Conservation (phyloP, 2,329 filamentous ascomycete species). For the Ophiocordyceps camponoti-leonardi region DNA sequence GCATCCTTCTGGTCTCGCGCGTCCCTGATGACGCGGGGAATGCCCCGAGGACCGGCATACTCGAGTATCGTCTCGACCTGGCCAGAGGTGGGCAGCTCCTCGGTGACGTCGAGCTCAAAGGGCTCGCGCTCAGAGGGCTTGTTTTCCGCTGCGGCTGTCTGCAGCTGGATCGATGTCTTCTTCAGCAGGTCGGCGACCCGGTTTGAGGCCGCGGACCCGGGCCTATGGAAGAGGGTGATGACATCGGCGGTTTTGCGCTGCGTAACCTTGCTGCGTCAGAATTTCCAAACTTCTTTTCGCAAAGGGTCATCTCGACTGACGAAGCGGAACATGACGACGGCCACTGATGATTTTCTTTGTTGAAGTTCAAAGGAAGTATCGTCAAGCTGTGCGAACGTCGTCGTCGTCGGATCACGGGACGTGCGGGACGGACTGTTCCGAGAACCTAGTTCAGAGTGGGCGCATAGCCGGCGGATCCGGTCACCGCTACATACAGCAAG, state of each 20-base stretch:
- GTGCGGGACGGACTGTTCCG: not conserved
- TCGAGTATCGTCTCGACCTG: constrained; percentile 74
- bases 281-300: constrained; percentile 5
- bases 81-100: constrained; percentile 61
- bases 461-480: not conserved
- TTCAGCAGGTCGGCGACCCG: constrained; percentile 64
- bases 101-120: constrained; percentile 78
- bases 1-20: constrained; percentile 63
- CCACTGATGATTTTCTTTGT: not conserved
- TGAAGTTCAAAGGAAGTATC: not conserved
- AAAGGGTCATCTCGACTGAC: constrained; percentile 3
- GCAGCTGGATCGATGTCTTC: constrained; percentile 38
- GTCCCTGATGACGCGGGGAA: constrained; percentile 49
- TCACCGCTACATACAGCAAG: not conserved
- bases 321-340: constrained; percentile 8
- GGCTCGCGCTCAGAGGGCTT: constrained; percentile 33
- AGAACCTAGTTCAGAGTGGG: not conserved
- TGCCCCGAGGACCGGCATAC: constrained; percentile 52
- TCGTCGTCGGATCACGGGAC: not conserved
- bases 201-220: constrained; percentile 53
- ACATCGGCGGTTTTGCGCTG: constrained; percentile 74
- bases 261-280: constrained; percentile 1
- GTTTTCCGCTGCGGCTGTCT: constrained; percentile 30
- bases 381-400: not conserved
- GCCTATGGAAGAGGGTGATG: constrained; percentile 89